phyloP scores from a whole-genome alignment of 768 basidiomycete genomes.

The Pisolithus sp. region DNA sequence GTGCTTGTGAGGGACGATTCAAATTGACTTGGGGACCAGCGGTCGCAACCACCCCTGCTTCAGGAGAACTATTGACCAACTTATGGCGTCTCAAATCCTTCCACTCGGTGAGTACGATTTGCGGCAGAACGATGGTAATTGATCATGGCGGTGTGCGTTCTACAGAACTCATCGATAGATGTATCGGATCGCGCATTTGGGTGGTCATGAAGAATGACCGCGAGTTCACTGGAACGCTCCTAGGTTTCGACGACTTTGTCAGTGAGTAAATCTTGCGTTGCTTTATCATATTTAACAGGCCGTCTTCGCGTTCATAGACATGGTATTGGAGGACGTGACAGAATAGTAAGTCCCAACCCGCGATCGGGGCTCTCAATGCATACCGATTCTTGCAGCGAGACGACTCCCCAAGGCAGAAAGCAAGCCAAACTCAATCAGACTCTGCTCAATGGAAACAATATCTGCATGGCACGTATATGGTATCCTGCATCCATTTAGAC shows the following conservation, averaged over 20 bases:
- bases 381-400: slow-evolving; percentile 53
- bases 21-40: no score
- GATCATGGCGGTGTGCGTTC: background rate
- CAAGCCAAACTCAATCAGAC: slow-evolving; percentile 83
- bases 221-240: slow-evolving; percentile 90
- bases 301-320: slow-evolving; percentile 42
- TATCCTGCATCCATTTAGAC: background rate
- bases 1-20: background rate
- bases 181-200: slow-evolving; percentile 96
- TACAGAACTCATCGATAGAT: slow-evolving; percentile 91
- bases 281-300: background rate
- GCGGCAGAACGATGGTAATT: background rate
- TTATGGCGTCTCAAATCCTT: slow-evolving; percentile 89
- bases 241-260: slow-evolving; percentile 98
- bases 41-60: no score
- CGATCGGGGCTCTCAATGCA: background rate
- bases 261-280: slow-evolving; percentile 58
- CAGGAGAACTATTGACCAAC: background rate
- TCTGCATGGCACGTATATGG: slow-evolving; percentile 76
- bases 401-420: slow-evolving; percentile 74
- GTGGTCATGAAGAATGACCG: slow-evolving; percentile 98
- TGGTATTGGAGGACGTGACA: slow-evolving; percentile 94
- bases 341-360: slow-evolving; percentile 66
- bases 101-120: slow-evolving; percentile 60
- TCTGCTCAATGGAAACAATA: slow-evolving; percentile 89